Evolutionary conservation across 208 protist species (phyloP), one percentile per base, ranked within the genome.

Genomic region (Lotmaria passim): DNA sequence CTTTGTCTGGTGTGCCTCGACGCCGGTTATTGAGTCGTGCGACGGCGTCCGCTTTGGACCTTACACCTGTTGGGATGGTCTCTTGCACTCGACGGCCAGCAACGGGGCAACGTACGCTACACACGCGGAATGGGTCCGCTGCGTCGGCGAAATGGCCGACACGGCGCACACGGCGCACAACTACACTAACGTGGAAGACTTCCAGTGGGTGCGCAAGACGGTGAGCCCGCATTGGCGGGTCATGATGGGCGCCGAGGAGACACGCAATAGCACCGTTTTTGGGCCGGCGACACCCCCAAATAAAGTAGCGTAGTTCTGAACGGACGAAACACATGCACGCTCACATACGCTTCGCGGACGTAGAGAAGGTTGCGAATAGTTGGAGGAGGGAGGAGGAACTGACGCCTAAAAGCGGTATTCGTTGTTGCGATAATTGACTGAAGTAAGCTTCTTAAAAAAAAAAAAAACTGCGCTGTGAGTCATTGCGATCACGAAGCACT

Each of bases 121-220:
- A 10, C 76, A 86, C 59, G 80, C 67, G 53, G 77, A 85, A 57
- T 94, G 88, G 86, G 86, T 91, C 26, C 23, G 56, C 14, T 30
- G 51, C 36, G 82, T 94, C 5, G 88, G 86, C 24, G 91, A 92
- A 47, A 81, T 90, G 36, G 50, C 59, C 3, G 68, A 83, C 69
- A 52, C 61, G 17, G 75, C 53, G 48, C 53, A 61, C 7, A 79
- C 76, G 23, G 69, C 72, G 59, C 46, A 60, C 23, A 75, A 69
- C 44, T 93, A 91, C 66, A 71, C 46, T n/a, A 78, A 53, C 24
- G 84, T 96, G 26, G 83, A 94, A 58, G 91, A 96, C 69, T 96
- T 96, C 68, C 89, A 93, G 68, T 94, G 91, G 89, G 75, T 96
- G 36, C 84, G 78, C 44, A 93, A 93, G 75, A 85, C 75, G 23